phyloP scores from a whole-genome alignment of 257 asterid species.

The Agastache rugosa region DNA sequence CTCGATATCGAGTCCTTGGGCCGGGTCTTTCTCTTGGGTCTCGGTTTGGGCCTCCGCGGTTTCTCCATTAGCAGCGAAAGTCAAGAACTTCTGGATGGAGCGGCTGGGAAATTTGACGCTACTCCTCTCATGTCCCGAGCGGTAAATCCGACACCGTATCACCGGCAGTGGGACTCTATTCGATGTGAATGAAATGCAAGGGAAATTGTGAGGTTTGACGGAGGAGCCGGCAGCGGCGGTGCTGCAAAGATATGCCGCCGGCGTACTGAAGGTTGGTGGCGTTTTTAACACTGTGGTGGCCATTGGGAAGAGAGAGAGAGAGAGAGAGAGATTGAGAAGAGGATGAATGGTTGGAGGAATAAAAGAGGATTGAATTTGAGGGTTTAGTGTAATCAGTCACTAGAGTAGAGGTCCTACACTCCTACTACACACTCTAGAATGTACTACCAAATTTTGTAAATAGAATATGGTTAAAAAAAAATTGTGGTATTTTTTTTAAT shows the following conservation, averaged over 20 bases:
- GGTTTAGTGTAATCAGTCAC: slow-evolving; percentile 14
- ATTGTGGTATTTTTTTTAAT: too few species aligned
- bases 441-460: not conserved
- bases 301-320: slow-evolving; percentile 38
- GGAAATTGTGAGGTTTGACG: slow-evolving; percentile 29
- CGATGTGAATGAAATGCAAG: slow-evolving; percentile 40
- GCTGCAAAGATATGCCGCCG: slow-evolving; percentile 44
- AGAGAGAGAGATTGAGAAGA: slow-evolving; percentile 4
- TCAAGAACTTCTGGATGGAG: slow-evolving; percentile 35
- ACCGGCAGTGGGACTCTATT: slow-evolving; percentile 35
- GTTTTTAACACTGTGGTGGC: slow-evolving; percentile 51
- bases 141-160: slow-evolving; percentile 40
- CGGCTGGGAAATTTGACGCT: slow-evolving; percentile 39
- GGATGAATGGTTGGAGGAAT: slow-evolving; percentile 35
- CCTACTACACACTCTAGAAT: slow-evolving; percentile 15
- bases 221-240: slow-evolving; percentile 41
- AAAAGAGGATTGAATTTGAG: slow-evolving; percentile 41
- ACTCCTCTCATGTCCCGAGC: slow-evolving; percentile 32
- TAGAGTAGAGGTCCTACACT: not conserved
- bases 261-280: slow-evolving; percentile 48
- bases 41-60: slow-evolving; percentile 55
- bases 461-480: too few species aligned
- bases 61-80: slow-evolving; percentile 56
- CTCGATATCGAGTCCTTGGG: slow-evolving; percentile 45
- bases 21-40: slow-evolving; percentile 46